Conservation (phyloP, 192 early-diverging fungal species). For the Backusella mclennaniae region DNA sequence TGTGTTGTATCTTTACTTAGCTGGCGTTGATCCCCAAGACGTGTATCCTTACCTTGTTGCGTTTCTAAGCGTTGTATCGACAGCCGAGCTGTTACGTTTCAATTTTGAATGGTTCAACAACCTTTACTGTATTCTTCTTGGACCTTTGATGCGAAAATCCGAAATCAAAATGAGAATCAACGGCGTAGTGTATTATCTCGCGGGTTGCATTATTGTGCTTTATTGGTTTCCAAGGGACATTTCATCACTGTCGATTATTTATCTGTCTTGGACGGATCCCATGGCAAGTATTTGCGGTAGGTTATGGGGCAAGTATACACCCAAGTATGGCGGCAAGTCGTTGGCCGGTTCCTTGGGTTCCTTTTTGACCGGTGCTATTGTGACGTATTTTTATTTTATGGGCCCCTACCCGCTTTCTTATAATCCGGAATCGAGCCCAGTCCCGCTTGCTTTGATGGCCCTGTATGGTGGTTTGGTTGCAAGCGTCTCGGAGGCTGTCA, state of each 20-base stretch:
- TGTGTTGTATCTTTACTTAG: constrained; percentile 33
- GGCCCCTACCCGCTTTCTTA: background rate
- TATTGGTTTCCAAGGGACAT: constrained; percentile 39
- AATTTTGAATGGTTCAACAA: constrained; percentile 35
- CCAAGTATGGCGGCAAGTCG: constrained; percentile 39
- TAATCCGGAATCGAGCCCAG: background rate
- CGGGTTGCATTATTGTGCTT: constrained; percentile 33
- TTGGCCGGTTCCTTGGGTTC: constrained; percentile 44
- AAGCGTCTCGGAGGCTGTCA: constrained; percentile 37
- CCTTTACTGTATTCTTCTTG: constrained; percentile 36
- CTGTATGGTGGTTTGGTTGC: constrained; percentile 41
- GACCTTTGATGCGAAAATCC: constrained; percentile 42
- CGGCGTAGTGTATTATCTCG: constrained; percentile 44
- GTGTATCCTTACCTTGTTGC: constrained; percentile 25
- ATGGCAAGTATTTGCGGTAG: constrained; percentile 43
- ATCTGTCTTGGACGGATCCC: constrained; percentile 48
- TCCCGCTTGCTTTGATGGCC: constrained; percentile 18
- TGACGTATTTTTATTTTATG: constrained; percentile 37
- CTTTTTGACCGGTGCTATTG: constrained; percentile 24
- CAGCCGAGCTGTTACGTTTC: constrained; percentile 42
- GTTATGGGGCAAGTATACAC: constrained; percentile 41
- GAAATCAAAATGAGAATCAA: constrained; percentile 36
- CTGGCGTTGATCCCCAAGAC: constrained; percentile 20
- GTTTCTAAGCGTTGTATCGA: constrained; percentile 18
- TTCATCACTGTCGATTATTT: constrained; percentile 43